Base-by-base conservation (phyloP, 2,329 filamentous ascomycete species). In the Apiospora pterosperma region DNA sequence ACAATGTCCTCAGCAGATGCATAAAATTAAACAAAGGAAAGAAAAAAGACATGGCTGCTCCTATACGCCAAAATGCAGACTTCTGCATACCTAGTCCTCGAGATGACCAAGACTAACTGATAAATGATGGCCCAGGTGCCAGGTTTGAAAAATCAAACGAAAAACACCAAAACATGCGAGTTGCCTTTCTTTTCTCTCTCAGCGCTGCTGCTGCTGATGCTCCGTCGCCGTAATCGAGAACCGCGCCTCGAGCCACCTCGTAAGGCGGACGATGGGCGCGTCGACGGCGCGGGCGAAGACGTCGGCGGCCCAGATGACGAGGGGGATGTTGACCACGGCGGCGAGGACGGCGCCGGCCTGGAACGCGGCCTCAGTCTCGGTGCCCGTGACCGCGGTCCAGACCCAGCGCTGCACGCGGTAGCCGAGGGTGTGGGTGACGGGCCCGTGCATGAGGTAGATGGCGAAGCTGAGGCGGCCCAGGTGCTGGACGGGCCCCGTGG, bases 401-500 rank as follows among this genome's bases (percentile, higher is more conserved):
- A 78, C 82, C 75, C 80, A 79, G 38, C 78, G 78, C 70, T 86
- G 79, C 65, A 82, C 80, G 38, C 80, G 76, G 68, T 86, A 87
- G 12, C 85, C 85, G 21, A 83, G 69, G 2, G 81, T 80, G 69
- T 86, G 84, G 70, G 84, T 79, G 2, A 83, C 79, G 4, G 84
- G 83, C 0, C 85, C 85, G 71, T 89, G 87, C 77, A 88, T 83
- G 16, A 89, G 80, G 72, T 89, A 89, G 31, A 89, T 72, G 61
- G 85, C 82, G 71, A 86, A 89, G 62, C 84, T 88, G 68, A 89
- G 83, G 71, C 82, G 82, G 65, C 87, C 87, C 6, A 89, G 76
- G 73, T 88, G 89, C 70, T 87, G 85, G 3, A 86, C 77, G 19
- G 79, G 69, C 2, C 75, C 70, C 1, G 77, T 76, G 70, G 82